phyloP scores from a whole-genome alignment of 1,284 basidiomycete species.

The Polyporus tsugae region DNA sequence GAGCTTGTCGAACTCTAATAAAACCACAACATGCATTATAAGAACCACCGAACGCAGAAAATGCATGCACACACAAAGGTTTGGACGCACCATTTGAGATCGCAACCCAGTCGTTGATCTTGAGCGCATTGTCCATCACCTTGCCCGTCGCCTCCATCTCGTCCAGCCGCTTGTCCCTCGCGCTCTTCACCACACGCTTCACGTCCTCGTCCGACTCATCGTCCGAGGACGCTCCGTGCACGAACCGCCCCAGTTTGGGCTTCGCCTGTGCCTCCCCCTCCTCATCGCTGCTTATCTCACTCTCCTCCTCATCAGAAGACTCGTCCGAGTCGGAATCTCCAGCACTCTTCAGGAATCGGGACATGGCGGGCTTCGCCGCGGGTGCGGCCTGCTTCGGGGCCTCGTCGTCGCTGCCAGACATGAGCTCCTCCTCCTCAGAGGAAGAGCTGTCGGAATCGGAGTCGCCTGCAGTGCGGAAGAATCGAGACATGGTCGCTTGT shows the following conservation, averaged over 20 bases:
- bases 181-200: constrained; percentile 81
- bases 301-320: constrained; percentile 52
- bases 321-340: constrained; percentile 53
- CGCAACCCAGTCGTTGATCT: constrained; percentile 96
- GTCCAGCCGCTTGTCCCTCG: constrained; percentile 86
- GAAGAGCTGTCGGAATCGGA: constrained; percentile 82
- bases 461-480: constrained; percentile 86
- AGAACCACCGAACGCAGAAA: constrained; percentile 5
- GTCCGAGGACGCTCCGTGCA: constrained; percentile 64
- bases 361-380: constrained; percentile 73
- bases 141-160: constrained; percentile 92
- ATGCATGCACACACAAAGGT: constrained; percentile 7
- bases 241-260: constrained; percentile 51
- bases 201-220: constrained; percentile 78
- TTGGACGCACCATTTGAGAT: constrained; percentile 80
- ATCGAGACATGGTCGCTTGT: constrained; percentile 74
- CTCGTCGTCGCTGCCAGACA: constrained; percentile 76
- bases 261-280: constrained; percentile 45
- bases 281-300: constrained; percentile 44
- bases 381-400: constrained; percentile 55
- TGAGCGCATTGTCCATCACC: constrained; percentile 93
- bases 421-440: constrained; percentile 80
- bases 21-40: constrained; percentile 3
- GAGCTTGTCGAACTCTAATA: constrained; percentile 94
- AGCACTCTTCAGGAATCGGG: constrained; percentile 73